Evolutionary conservation across 164 flowering plant species (phyloP), one percentile per base, ranked within the genome.

Genomic region (Macadamia tetraphylla): DNA sequence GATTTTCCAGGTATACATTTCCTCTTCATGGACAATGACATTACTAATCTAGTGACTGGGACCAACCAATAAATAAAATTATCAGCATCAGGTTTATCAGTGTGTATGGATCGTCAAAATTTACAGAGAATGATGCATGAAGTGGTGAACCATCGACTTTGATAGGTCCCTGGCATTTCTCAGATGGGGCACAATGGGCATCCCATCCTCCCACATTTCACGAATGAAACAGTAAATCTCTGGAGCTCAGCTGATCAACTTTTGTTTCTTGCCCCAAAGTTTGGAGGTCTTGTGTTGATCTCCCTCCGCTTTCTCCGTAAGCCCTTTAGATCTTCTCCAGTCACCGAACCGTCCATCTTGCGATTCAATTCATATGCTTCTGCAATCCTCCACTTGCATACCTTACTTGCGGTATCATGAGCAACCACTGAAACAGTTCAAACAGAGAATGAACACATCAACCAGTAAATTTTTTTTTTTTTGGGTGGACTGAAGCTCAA

Each of bases 371-470:
- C 87, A 75, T 90, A 91, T 7, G 98, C 89, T 83, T 85, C 96
- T 3, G 77, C 88, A 80, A 94, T 58, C 78, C 76, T 87, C 74
- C 81, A 79, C 76, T 71, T 82, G 78, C 98, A 94, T 43, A 87
- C 97, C 72, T 91, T 88, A 79, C 88, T 88, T 32, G 92, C 98
- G 51, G 69, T n/a, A 76, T 83, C 91, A 81, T 94, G 98, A 60
- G 70, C 71, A 40, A 90, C 88, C 81, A 94, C 97, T 91, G 88
- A 32, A 76, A 75, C 64, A 70, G 17, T 65, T 40, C 3, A 55
- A 17, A 23, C 48, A 60, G 42, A 67, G n/a, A 29, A 23, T 57
- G 4, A 55, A 40, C 40, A 51, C 35, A 51, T 43, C 11, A 31
- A 9, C 17, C 43, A 31, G 23, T 23, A 23, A 23, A 23, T 6